A percentile compares a stretch with the other conserved stretches of the same genome.
These are phyloP conservation scores for Entophlyctis helioformis DNA, from an alignment of 192 early-diverging fungal species.

Conservation along the genomic window DNA sequence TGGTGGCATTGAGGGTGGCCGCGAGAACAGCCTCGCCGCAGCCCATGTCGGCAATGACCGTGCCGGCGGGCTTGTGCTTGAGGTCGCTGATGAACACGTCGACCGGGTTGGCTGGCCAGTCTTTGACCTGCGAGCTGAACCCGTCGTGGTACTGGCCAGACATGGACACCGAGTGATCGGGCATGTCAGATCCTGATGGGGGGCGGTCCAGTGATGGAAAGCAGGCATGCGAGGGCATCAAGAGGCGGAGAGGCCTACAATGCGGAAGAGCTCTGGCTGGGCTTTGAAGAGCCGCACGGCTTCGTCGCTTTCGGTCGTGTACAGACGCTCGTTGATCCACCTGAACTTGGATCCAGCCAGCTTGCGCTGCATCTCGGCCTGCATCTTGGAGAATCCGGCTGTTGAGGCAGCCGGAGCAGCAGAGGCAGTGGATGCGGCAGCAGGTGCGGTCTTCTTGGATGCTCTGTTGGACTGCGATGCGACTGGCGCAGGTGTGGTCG, in stretches of 20 bases:
- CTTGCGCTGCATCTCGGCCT: too few species aligned
- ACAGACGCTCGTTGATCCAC: conserved; percentile 92
- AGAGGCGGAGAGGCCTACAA: conserved; percentile 43
- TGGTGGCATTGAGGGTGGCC: conserved; percentile 44
- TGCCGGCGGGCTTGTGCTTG: conserved; percentile 27
- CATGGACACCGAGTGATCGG: too few species aligned
- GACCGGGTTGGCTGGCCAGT: conserved; percentile 91
- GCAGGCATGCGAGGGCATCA: too few species aligned
- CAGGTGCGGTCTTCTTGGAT: too few species aligned
- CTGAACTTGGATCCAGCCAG: conserved; percentile 26
- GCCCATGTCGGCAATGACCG: conserved; percentile 81
- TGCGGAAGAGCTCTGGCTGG: conserved; percentile 81
- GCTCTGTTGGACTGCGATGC: too few species aligned
- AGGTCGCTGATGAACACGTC: conserved; percentile 69
- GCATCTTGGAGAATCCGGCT: too few species aligned
- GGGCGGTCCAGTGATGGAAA: too few species aligned
- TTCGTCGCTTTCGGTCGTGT: conserved; percentile 69
- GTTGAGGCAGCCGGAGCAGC: too few species aligned
- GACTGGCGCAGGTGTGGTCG: too few species aligned
- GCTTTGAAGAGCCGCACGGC: conserved; percentile 66
- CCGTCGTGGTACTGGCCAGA: conserved; percentile 88
- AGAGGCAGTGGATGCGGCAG: too few species aligned
- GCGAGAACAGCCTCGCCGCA: conserved; percentile 93
- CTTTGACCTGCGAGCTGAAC: conserved; percentile 79
- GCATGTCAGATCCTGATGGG: too few species aligned